Evolutionary conservation across 2,329 filamentous ascomycete species (phyloP), one percentile per base, ranked within the genome.

Genomic region (Diaporthe caulivora): DNA sequence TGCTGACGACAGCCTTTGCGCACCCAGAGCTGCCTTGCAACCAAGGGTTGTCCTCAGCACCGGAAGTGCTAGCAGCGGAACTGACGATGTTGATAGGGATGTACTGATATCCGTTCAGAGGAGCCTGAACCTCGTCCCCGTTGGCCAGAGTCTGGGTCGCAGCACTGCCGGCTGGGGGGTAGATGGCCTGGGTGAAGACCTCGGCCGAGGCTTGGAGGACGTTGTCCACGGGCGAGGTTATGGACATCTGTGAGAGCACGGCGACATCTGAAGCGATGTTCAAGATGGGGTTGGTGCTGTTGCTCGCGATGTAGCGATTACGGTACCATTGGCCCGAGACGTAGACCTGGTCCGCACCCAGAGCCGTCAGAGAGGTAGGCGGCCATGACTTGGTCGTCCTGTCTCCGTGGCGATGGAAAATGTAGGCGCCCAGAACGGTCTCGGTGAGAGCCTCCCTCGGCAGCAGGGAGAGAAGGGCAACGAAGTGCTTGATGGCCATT

Each of bases 381-480:
- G 91, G 86, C 76, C 90, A 91, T 24, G 90, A 87, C 85, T 97
- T 98, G 76, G 94, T 85, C 0, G 95, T 96, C 72, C 95, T 91
- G 83, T 98, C 95, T 73, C 95, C 95, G 40, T 98, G 95, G 58
- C 95, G 93, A 78, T 94, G 91, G 86, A 97, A 97, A 83, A 98
- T 91, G 83, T 95, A 97, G 58, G 92, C 91, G 69, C 95, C 95
- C 21, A 97, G 87, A 37, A 97, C 87, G 0, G 92, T 93, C 85
- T 97, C 94, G 26, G 84, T 84, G 31, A 62, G 24, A 7, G 34
- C 37, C 62, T 75, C 77, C 58, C 74, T 77, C 49, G 84, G 78
- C 60, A 84, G 75, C 64, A 85, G 77, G 70, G 83, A 80, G 64
- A 85, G 78, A 54, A 85, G 81, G 75, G 86, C 77, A 73, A 87